Evolutionary conservation across 2,329 filamentous ascomycete species (phyloP).

Genomic region (Blumeria hordei): DNA sequence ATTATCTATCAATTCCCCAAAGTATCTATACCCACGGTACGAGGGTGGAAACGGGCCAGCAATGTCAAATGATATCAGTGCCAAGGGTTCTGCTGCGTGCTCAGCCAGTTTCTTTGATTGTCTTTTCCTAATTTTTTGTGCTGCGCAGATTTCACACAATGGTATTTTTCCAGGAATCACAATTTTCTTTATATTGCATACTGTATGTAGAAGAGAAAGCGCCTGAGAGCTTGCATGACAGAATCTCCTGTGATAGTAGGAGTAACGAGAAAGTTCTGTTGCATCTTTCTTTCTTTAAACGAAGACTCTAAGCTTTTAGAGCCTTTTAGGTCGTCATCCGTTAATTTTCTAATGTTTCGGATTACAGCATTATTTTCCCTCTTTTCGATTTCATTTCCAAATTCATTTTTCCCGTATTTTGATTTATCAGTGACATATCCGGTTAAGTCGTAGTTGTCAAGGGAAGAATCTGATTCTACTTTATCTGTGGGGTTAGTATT

Average conservation of each 20-base stretch:
- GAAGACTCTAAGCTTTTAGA: neutral
- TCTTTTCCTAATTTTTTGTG: slow-evolving; percentile 1
- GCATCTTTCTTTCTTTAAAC: neutral
- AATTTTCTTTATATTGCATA: slow-evolving; percentile 1
- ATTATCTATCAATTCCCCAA: neutral
- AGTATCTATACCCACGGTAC: neutral
- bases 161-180: neutral
- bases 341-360: neutral
- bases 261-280: neutral
- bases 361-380: neutral
- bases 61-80: neutral
- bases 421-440: neutral
- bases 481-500: neutral
- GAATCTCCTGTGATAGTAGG: neutral
- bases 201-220: neutral
- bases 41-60: neutral
- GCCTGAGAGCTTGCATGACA: neutral
- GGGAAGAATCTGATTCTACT: neutral
- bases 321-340: neutral
- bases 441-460: neutral
- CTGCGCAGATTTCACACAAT: neutral
- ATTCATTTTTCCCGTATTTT: neutral
- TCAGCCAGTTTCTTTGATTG: neutral
- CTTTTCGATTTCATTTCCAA: neutral
- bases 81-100: neutral